phyloP scores from a whole-genome alignment of 768 basidiomycete species.

The Pleurotus ostreatus region DNA sequence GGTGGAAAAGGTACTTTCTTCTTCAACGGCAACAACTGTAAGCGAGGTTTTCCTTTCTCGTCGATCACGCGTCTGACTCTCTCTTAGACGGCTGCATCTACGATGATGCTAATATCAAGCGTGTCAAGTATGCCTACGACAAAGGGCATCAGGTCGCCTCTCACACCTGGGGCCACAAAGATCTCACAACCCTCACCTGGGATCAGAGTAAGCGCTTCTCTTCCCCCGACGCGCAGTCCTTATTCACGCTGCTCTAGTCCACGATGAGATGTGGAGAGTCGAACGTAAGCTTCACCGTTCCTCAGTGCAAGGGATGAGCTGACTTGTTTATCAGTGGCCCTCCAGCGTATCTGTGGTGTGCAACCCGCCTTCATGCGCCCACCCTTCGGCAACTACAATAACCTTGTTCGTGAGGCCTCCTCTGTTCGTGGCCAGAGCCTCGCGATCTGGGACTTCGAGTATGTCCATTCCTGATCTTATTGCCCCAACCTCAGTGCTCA shows the following conservation, averaged over 20 bases:
- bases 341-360: conserved; percentile 29
- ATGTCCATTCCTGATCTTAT: not conserved
- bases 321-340: conserved; percentile 21
- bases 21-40: conserved; percentile 18
- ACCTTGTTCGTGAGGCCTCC: conserved; percentile 32
- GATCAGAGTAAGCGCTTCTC: conserved; percentile 21
- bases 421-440: conserved; percentile 23
- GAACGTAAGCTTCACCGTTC: conserved; percentile 28
- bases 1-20: conserved; percentile 27
- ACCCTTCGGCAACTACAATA: conserved; percentile 40
- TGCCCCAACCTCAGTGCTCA: too few relatives aligned
- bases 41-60: not conserved
- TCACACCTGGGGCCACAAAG: conserved; percentile 44
- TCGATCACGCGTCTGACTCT: not conserved
- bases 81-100: conserved; percentile 34
- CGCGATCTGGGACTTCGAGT: conserved; percentile 32
- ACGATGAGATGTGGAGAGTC: conserved; percentile 41
- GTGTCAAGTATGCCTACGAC: conserved; percentile 32
- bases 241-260: conserved; percentile 22
- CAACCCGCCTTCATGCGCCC: conserved; percentile 35
- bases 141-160: conserved; percentile 38
- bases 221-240: not conserved
- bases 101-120: conserved; percentile 17
- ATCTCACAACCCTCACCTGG: conserved; percentile 29
- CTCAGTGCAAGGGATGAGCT: not conserved